Base-by-base conservation (phyloP, 2,329 filamentous ascomycete genomes). In the Fusarium odoratissimum region DNA sequence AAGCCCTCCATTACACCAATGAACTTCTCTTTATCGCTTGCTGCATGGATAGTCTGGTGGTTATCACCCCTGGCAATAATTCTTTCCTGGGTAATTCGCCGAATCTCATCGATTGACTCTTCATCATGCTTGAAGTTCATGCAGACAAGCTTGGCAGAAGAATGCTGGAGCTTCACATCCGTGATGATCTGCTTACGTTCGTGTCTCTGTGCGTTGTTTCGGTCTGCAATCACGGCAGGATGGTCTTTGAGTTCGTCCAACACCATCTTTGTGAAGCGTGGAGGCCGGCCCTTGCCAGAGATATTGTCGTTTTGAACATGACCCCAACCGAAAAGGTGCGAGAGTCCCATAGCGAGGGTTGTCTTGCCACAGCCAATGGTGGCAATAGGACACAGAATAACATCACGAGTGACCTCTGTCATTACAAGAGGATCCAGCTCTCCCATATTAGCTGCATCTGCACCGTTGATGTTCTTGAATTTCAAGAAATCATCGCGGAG, bases 271-370 rank as follows among this genome's bases (percentile, higher is more conserved):
- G 92, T 93, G 80, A 99, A 98, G 60, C 90, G 89, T 70, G 92
- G 90, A 6, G 94, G 92, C 40, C 95, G 93, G 61, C 88, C 89
- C 80, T 93, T 92, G 71, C 91, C 94, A 58, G 91, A 90, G 67
- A 99, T 96, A 79, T 99, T 97, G 84, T 99, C 96, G 80, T 99
- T 99, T 79, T 99, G 96, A 54, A 98, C 87, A 79, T 97, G 95
- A 21, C 94, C 95, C 93, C 95, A 98, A 60, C 88, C 90, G 74
- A 98, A 98, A 2, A 99, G 88, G 77, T 94, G 91, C 8, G 89
- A 88, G 25, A 99, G 85, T 5, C 93, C 95, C 55, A 97, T 83
- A 6, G 93, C 95, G 55, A 99, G 84, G 0, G 96, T 99, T 0
- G 96, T 99, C 87, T 99, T 99, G 62, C 96, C 96, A 79, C 96